These are phyloP conservation scores for Tuber magnatum DNA, from an alignment of 495 filamentous ascomycete genomes.

Conservation along the genomic window DNA sequence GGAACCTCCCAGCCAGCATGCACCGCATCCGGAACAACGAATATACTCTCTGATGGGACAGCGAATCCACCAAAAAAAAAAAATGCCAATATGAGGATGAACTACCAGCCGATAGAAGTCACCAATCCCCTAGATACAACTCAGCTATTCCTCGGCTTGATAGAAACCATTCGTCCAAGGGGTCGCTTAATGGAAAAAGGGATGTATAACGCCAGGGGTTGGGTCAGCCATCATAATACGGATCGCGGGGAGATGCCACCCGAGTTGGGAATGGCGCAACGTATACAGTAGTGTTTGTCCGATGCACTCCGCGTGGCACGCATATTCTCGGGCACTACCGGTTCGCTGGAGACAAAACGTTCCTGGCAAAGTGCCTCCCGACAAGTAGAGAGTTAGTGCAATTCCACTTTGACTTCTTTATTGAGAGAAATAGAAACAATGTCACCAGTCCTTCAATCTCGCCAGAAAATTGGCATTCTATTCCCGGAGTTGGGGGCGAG, in stretches of 20 bases:
- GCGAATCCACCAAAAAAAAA: conserved; percentile 54
- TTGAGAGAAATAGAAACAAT: conserved; percentile 42
- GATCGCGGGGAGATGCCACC: conserved; percentile 49
- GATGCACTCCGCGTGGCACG: conserved; percentile 47
- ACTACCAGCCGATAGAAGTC: conserved; percentile 51
- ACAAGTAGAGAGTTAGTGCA: conserved; percentile 43
- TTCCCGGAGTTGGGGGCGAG: conserved; percentile 39
- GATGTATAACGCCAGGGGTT: conserved; percentile 51
- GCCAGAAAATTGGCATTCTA: conserved; percentile 48
- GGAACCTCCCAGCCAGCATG: conserved; percentile 51
- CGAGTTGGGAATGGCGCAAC: conserved; percentile 47
- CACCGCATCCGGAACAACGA: conserved; percentile 55
- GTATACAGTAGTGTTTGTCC: conserved; percentile 48
- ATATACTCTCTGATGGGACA: conserved; percentile 49
- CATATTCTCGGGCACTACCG: conserved; percentile 48
- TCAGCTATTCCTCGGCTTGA: conserved; percentile 44
- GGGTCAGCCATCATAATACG: conserved; percentile 47
- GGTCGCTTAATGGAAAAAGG: conserved; percentile 43
- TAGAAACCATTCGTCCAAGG: conserved; percentile 42
- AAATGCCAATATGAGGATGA: conserved; percentile 58
- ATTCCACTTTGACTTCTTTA: conserved; percentile 48
- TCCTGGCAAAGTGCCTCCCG: conserved; percentile 42
- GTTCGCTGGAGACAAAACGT: conserved; percentile 42
- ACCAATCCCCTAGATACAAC: conserved; percentile 45
- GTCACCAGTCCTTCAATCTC: conserved; percentile 48